phyloP scores from a whole-genome alignment of 805 yeast species.

The Starmerella tilneyi region DNA sequence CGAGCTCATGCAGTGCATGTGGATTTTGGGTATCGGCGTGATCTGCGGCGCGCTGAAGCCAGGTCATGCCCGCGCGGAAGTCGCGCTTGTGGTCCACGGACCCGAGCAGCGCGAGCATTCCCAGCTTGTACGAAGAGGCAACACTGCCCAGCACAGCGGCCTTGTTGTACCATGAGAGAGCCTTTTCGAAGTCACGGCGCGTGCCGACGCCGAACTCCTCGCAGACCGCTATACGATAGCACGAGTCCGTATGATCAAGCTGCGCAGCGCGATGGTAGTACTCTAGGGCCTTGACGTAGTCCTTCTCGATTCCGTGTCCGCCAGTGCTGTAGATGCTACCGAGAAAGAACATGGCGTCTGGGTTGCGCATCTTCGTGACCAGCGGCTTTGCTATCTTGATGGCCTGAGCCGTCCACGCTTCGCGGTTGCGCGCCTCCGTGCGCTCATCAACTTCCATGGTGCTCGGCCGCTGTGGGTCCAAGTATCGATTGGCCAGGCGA shows the following conservation, averaged over 20 bases:
- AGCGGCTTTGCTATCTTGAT: slow-evolving; percentile 51
- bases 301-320: slow-evolving; percentile 41
- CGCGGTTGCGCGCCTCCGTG: slow-evolving; percentile 43
- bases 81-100: slow-evolving; percentile 33
- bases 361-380: slow-evolving; percentile 36
- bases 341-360: slow-evolving; percentile 49
- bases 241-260: slow-evolving; percentile 47
- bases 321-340: slow-evolving; percentile 52
- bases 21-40: slow-evolving; percentile 39
- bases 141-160: slow-evolving; percentile 56
- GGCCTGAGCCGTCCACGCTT: slow-evolving; percentile 47
- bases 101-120: slow-evolving; percentile 51
- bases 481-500: slow-evolving; percentile 28
- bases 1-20: slow-evolving; percentile 51
- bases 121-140: slow-evolving; percentile 64
- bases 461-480: slow-evolving; percentile 36
- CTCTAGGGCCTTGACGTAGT: slow-evolving; percentile 52
- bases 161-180: slow-evolving; percentile 44
- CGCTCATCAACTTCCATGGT: slow-evolving; percentile 34
- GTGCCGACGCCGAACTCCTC: slow-evolving; percentile 57
- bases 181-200: slow-evolving; percentile 36
- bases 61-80: slow-evolving; percentile 38
- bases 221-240: slow-evolving; percentile 62
- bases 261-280: slow-evolving; percentile 51
- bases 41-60: slow-evolving; percentile 44